These are phyloP conservation scores for Steccherinum ochraceum DNA, from an alignment of 768 basidiomycete genomes.

Conservation along the genomic window DNA sequence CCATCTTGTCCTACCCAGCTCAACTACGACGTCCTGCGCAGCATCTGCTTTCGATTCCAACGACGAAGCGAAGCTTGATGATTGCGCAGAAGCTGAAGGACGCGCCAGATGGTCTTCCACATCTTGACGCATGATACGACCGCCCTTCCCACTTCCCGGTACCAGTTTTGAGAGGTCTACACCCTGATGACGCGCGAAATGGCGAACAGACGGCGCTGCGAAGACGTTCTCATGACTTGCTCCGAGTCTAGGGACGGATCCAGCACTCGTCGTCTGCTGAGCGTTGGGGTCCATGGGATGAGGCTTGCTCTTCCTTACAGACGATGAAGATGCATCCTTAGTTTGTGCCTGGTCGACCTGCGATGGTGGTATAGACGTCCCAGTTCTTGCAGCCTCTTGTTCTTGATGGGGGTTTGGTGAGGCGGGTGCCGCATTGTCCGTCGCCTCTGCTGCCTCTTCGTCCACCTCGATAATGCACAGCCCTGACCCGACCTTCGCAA, in stretches of 20 bases:
- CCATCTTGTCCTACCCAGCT: conserved; percentile 69
- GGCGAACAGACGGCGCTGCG: conserved; percentile 72
- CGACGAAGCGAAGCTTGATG: neutral
- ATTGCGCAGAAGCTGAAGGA: conserved; percentile 2
- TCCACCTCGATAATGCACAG: conserved; percentile 81
- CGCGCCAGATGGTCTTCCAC: conserved; percentile 54
- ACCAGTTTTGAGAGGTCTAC: conserved; percentile 53
- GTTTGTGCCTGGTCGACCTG: conserved; percentile 4
- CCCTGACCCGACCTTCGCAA: conserved; percentile 76
- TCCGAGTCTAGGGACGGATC: neutral
- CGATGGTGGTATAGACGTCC: neutral
- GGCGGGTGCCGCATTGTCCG: conserved; percentile 6
- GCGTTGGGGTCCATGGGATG: conserved; percentile 67
- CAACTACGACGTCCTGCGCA: conserved; percentile 51
- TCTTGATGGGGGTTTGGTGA: conserved; percentile 7
- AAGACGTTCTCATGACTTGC: conserved; percentile 35
- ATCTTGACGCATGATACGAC: conserved; percentile 70
- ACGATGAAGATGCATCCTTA: neutral
- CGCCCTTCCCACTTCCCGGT: conserved; percentile 69
- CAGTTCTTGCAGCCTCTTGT: conserved; percentile 4
- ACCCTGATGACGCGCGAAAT: conserved; percentile 61
- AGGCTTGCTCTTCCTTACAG: conserved; percentile 20
- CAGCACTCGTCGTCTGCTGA: conserved; percentile 9
- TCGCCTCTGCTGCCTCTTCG: conserved; percentile 35
- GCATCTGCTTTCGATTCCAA: conserved; percentile 1